Evolutionary conservation across 768 basidiomycete genomes (phyloP).

Genomic region (Lactarius evosmus): DNA sequence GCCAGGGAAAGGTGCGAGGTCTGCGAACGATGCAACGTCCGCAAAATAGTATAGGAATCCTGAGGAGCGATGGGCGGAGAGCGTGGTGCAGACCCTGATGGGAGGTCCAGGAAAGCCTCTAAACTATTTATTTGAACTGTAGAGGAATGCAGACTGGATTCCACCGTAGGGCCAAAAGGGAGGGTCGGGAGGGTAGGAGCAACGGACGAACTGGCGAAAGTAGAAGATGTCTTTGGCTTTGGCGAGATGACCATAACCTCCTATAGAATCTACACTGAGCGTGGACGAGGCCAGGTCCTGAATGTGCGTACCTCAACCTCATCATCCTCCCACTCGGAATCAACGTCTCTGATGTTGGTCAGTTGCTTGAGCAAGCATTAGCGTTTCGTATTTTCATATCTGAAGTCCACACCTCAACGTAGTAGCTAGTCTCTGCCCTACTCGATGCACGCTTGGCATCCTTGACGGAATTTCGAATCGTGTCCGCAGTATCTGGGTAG

Average conservation of each 20-base stretch:
- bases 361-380: constrained; percentile 20
- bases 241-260: constrained; percentile 29
- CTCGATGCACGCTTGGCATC: constrained; percentile 15
- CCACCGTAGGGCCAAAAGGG: constrained; percentile 3
- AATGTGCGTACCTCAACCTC: constrained; percentile 26
- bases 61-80: background rate
- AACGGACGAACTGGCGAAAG: background rate
- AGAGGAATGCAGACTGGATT: background rate
- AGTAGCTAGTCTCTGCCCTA: constrained; percentile 26
- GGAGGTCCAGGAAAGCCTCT: background rate
- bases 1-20: constrained; percentile 23
- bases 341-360: constrained; percentile 26
- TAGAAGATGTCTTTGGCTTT: constrained; percentile 14
- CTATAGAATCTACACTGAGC: constrained; percentile 11
- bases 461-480: constrained; percentile 1
- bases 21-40: constrained; percentile 23
- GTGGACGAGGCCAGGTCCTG: background rate
- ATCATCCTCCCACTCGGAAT: constrained; percentile 29
- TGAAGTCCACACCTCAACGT: constrained; percentile 25
- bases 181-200: constrained; percentile 11
- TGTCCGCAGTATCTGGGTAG: constrained; percentile 7
- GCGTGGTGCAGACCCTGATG: background rate
- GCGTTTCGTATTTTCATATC: background rate
- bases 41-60: constrained; percentile 26
- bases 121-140: background rate